Conservation (phyloP, 495 filamentous ascomycete species). For the Xylaria venustula region DNA sequence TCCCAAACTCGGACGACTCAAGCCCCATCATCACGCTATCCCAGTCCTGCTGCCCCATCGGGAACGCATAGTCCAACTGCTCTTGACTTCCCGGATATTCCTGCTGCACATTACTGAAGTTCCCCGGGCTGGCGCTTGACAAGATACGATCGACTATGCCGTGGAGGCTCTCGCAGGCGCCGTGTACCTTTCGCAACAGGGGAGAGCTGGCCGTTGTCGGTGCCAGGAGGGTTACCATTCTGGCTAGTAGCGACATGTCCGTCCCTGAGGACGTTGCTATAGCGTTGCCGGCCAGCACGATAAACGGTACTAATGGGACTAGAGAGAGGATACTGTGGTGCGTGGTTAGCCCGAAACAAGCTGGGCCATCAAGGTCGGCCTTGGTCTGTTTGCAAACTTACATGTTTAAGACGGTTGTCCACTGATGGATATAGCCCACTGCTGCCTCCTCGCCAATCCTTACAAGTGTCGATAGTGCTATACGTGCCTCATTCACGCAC, state of each 20-base stretch:
- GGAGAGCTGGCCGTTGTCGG: constrained; percentile 8
- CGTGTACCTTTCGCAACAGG: constrained; percentile 18
- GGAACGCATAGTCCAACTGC: constrained; percentile 18
- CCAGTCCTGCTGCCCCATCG: constrained; percentile 29
- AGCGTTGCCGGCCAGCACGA: constrained; percentile 66
- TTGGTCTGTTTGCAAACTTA: constrained; percentile 4
- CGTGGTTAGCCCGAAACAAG: background rate
- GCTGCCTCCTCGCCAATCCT: constrained; percentile 13
- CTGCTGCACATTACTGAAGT: background rate
- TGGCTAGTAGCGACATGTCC: constrained; percentile 42
- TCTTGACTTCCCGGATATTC: background rate
- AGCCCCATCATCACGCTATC: constrained; percentile 25
- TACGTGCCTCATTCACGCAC: constrained; percentile 59
- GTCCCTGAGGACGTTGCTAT: constrained; percentile 47
- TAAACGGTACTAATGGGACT: constrained; percentile 65
- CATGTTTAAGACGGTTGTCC: constrained; percentile 20
- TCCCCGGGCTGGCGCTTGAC: constrained; percentile 6
- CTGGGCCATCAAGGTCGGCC: background rate
- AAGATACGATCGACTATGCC: constrained; percentile 18
- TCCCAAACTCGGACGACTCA: constrained; percentile 22
- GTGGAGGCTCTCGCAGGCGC: constrained; percentile 21
- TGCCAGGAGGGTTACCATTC: constrained; percentile 10
- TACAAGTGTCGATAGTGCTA: constrained; percentile 43
- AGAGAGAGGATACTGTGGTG: constrained; percentile 27
- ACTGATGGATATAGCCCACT: background rate